Percentiles rank a stretch among this genome's conserved stretches.
phyloP scores from a whole-genome alignment of 331 rosid genomes.

The Prunus yedoensis region DNA sequence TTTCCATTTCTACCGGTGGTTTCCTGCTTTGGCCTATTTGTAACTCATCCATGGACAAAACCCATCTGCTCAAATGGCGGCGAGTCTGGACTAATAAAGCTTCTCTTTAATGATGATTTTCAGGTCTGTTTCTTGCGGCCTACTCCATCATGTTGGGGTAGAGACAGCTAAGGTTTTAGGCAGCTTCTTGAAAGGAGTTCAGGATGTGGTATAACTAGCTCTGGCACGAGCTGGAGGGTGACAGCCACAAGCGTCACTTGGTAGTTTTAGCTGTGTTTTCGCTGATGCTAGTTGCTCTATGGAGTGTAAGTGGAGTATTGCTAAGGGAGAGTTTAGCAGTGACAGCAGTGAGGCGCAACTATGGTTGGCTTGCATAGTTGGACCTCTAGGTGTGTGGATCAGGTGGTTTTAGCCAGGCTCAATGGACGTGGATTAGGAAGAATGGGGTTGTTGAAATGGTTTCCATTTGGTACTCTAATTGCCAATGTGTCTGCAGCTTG shows the following conservation, averaged over 20 bases:
- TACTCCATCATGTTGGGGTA: conserved; percentile 63
- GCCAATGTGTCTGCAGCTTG: no score
- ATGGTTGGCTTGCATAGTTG: no score
- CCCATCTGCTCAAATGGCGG: not conserved
- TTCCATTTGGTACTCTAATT: no score
- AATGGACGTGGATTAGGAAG: no score
- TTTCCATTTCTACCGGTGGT: not conserved
- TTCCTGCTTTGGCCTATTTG: not conserved
- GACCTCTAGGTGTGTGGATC: no score
- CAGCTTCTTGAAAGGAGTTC: conserved; percentile 41
- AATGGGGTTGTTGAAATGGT: no score
- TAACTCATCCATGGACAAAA: not conserved
- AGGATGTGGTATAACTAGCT: conserved; percentile 18
- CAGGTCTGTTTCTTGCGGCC: conserved; percentile 76
- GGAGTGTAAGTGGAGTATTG: no score
- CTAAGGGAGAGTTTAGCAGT: no score
- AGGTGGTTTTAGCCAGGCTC: no score
- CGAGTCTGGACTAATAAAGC: conserved; percentile 3
- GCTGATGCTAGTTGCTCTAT: no score
- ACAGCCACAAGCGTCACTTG: conserved; percentile 45
- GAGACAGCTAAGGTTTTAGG: conserved; percentile 77
- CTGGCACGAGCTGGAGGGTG: conserved; percentile 44
- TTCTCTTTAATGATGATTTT: conserved; percentile 10
- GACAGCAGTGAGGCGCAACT: no score
- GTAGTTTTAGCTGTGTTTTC: no score